A percentile compares a stretch with the other conserved stretches of the same genome.
Conservation (phyloP, 371 early-diverging fungal species). For the Mucor racemosus region DNA sequence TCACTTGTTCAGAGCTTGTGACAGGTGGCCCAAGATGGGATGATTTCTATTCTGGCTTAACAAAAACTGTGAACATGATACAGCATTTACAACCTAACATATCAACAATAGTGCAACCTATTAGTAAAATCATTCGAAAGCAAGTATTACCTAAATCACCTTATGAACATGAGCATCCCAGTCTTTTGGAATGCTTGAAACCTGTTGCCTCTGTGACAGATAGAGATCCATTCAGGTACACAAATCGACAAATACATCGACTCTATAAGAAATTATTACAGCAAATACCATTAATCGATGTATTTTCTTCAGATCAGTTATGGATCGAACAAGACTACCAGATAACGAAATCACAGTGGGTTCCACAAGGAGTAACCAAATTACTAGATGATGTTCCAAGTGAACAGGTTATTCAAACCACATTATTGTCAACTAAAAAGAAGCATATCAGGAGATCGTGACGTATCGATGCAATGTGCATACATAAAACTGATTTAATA, state of each 20-base stretch:
- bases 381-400: conserved; percentile 17
- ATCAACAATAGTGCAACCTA: neutral
- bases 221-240: neutral
- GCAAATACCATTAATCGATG: conserved; percentile 31
- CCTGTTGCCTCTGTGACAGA: neutral
- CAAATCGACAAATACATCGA: conserved; percentile 26
- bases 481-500: neutral
- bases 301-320: conserved; percentile 19
- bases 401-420: conserved; percentile 14
- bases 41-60: conserved; percentile 29
- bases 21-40: conserved; percentile 44
- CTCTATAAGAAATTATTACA: conserved; percentile 35
- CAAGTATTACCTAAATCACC: conserved; percentile 20
- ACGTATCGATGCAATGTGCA: neutral
- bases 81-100: conserved; percentile 14
- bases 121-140: conserved; percentile 4
- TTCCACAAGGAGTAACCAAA: conserved; percentile 14
- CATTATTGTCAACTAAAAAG: conserved; percentile 9
- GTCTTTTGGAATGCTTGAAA: conserved; percentile 16
- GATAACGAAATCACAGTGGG: conserved; percentile 29
- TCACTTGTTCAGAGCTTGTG: neutral
- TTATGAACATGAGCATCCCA: conserved; percentile 19
- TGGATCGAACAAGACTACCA: conserved; percentile 23
- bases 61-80: neutral
- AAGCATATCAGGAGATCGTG: conserved; percentile 6